Conservation (phyloP, 768 basidiomycete species). For the Leccinum imitatum region DNA sequence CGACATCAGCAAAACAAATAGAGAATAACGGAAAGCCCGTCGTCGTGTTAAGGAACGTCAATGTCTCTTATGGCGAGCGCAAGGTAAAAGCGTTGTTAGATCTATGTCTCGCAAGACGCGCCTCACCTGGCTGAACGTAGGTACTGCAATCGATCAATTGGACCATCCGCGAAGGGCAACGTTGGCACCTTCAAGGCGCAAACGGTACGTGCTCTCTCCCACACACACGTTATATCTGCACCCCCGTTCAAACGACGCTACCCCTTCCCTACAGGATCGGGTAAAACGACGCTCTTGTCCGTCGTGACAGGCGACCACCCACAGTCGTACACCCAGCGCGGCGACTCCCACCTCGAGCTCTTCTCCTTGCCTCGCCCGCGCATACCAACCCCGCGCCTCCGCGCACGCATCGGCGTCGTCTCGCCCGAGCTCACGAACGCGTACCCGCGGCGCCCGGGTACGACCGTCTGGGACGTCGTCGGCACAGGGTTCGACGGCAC, state of each 20-base stretch:
- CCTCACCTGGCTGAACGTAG: slow-evolving; percentile 35
- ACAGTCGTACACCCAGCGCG: slow-evolving; percentile 78
- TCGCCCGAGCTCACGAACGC: slow-evolving; percentile 91
- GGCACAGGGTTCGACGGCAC: slow-evolving; percentile 89
- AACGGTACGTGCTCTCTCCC: slow-evolving; percentile 57
- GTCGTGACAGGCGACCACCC: slow-evolving; percentile 94
- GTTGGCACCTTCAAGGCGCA: slow-evolving; percentile 87
- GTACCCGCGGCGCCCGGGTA: slow-evolving; percentile 71
- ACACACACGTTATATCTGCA: not conserved
- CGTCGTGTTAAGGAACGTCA: slow-evolving; percentile 64
- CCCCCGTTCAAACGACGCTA: not conserved
- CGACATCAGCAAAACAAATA: not conserved
- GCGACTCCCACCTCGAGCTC: slow-evolving; percentile 46
- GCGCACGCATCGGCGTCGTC: slow-evolving; percentile 70
- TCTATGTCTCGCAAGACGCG: not conserved
- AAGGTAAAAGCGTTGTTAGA: slow-evolving; percentile 38
- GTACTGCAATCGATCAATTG: slow-evolving; percentile 78
- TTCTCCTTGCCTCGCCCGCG: slow-evolving; percentile 61
- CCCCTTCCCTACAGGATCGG: slow-evolving; percentile 58
- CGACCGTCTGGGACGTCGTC: slow-evolving; percentile 76
- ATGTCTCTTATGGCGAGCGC: slow-evolving; percentile 67
- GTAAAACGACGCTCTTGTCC: slow-evolving; percentile 92
- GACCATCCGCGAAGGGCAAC: slow-evolving; percentile 77
- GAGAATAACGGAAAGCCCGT: slow-evolving; percentile 39
- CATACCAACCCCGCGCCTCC: slow-evolving; percentile 68